These are phyloP conservation scores for Hygrophoropsis aurantiaca DNA, from an alignment of 768 basidiomycete species.

Conservation along the genomic window DNA sequence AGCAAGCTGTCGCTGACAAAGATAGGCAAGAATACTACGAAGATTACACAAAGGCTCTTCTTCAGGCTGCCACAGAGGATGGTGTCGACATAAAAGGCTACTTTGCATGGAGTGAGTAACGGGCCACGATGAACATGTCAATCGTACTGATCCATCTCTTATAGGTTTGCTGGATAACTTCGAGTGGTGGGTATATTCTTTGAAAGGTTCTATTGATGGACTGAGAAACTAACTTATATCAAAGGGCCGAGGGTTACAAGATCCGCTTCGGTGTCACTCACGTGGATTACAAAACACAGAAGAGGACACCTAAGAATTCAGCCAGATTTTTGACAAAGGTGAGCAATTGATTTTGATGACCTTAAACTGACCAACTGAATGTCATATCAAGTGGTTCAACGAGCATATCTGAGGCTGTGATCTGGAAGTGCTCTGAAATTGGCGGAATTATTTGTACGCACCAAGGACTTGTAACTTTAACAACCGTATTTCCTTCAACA, in stretches of 20 bases:
- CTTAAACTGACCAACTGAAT: too few relatives aligned
- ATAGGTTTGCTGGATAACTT: slow-evolving; percentile 43
- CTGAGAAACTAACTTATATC: neutral
- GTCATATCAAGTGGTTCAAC: too few relatives aligned
- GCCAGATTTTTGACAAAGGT: slow-evolving; percentile 25
- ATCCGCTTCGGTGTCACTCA: slow-evolving; percentile 46
- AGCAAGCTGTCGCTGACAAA: slow-evolving; percentile 34
- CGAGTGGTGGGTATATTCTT: slow-evolving; percentile 32
- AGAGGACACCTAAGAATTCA: slow-evolving; percentile 25
- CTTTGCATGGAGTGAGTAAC: slow-evolving; percentile 40
- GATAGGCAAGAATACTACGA: slow-evolving; percentile 43
- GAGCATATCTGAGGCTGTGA: too few relatives aligned
- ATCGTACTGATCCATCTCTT: slow-evolving; percentile 1
- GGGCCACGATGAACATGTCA: neutral
- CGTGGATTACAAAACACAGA: slow-evolving; percentile 36
- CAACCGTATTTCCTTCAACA: too few relatives aligned
- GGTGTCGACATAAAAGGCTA: slow-evolving; percentile 35
- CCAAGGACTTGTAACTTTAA: too few relatives aligned
- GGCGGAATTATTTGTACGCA: too few relatives aligned
- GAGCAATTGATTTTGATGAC: neutral
- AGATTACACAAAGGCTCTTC: slow-evolving; percentile 35
- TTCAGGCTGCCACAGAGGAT: slow-evolving; percentile 37
- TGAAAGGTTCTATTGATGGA: neutral
- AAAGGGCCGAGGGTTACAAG: slow-evolving; percentile 39
- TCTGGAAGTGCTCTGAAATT: too few relatives aligned